A percentile compares a stretch with the other conserved stretches of the same genome.
Evolutionary conservation across 495 filamentous ascomycete genomes (phyloP).

Genomic region (Neurospora sp.): DNA sequence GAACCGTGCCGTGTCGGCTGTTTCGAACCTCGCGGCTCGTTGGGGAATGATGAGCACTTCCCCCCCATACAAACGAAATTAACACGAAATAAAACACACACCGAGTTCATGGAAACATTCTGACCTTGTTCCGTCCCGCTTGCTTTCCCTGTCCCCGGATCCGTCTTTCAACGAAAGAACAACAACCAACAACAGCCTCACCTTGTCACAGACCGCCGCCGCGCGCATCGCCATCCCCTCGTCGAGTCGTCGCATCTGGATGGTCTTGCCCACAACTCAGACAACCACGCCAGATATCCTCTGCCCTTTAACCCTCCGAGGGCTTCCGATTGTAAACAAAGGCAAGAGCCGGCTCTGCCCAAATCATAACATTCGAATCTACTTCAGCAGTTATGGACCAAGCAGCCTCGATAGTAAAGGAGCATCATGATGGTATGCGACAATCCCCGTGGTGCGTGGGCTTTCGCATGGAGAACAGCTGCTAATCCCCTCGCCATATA

Average conservation of each 20-base stretch:
- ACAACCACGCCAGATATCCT: background rate
- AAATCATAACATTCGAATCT: background rate
- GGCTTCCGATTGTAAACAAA: background rate
- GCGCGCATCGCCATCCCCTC: background rate
- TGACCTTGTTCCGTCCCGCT: background rate
- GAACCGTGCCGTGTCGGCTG: background rate
- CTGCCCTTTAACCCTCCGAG: background rate
- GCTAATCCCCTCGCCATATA: background rate
- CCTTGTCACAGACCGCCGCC: background rate
- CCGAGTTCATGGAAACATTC: background rate
- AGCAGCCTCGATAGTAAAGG: slow-evolving; percentile 25
- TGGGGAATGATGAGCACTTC: background rate
- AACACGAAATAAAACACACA: background rate
- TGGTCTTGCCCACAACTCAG: background rate
- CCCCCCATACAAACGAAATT: background rate
- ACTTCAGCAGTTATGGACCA: slow-evolving; percentile 16
- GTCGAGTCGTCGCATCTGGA: background rate
- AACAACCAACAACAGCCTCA: background rate
- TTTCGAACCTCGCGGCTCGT: background rate
- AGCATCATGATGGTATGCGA: slow-evolving; percentile 25
- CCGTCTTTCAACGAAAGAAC: background rate
- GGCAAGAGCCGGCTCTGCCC: slow-evolving; percentile 8
- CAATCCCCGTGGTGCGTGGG: background rate
- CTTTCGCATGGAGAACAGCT: background rate
- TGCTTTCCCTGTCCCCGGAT: background rate